Conservation (phyloP, 1,284 basidiomycete genomes). For the Ceratobasidium sp. region DNA sequence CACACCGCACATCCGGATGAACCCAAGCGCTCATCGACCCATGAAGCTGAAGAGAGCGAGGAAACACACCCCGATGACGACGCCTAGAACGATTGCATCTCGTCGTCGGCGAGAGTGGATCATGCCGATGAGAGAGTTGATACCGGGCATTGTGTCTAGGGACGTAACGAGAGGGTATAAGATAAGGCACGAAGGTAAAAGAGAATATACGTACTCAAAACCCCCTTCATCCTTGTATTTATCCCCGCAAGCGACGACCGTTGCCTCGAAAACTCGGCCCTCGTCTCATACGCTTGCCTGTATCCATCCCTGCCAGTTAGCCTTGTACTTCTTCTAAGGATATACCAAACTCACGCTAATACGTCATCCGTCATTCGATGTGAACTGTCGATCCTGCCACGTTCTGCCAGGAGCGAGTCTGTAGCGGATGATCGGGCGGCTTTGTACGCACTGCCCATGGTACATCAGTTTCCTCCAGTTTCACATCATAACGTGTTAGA, state of each 20-base stretch:
- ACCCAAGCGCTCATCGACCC: conserved; percentile 60
- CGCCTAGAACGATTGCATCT: conserved; percentile 91
- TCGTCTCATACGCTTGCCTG: conserved; percentile 97
- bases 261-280: conserved; percentile 93
- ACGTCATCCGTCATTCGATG: conserved; percentile 96
- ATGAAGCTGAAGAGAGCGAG: conserved; percentile 85
- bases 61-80: conserved; percentile 86
- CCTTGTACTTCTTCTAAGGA: neutral
- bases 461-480: neutral
- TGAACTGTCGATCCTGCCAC: conserved; percentile 89
- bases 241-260: conserved; percentile 80
- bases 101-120: conserved; percentile 90
- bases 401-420: conserved; percentile 88
- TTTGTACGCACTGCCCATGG: conserved; percentile 78
- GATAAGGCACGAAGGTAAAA: neutral
- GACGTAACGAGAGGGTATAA: conserved; percentile 11
- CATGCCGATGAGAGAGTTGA: conserved; percentile 92
- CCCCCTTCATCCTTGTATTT: conserved; percentile 84
- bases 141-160: conserved; percentile 88
- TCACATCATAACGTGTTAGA: neutral
- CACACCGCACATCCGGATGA: neutral
- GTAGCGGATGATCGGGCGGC: conserved; percentile 76
- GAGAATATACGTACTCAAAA: conserved; percentile 74
- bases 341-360: conserved; percentile 73
- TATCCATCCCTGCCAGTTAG: neutral